Evolutionary conservation across 192 early-diverging fungal species (phyloP), one percentile per base, ranked within the genome.

Genomic region (Lobulomyces angularis): DNA sequence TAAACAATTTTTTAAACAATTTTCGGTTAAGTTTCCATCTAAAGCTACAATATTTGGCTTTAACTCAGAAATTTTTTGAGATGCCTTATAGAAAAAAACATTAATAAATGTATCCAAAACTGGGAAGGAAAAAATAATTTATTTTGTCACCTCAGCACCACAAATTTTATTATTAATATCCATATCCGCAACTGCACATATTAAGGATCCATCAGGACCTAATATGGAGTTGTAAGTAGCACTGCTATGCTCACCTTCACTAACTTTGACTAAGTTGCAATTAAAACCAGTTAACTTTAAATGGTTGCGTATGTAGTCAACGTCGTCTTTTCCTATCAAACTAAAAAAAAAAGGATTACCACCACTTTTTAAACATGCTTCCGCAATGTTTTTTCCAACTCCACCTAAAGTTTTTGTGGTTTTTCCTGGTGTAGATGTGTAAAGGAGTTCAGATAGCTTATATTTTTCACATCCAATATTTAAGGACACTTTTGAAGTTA

Each of bases 151-250:
- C 40, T 55, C 58, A 21, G 18, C 33, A 1, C 39, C 41, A 0
- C 51, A 42, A 21, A 88, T 35, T 12, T 56, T 40, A 9, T 60
- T 67, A 54, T 87, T 84, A 14, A 94, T 77, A 23, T 58, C 62
- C 94, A 98, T 98, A 44, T 98, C 94, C 9, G 90, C 91, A 0
- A 95, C 82, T 2, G 86, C 94, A 6, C 69, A 58, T 0, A 88
- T 11, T 18, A 90, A 53, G 12, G 82, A 67, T 6, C 94, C 94
- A 24, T 71, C 49, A 1, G 60, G 31, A 11, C 61, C 40, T 47
- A 90, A 79, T 9, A 98, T 41, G 2, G 86, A 82, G 37, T 74
- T 90, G 58, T 92, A 93, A n/a, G n/a, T n/a, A n/a, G n/a, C 0
- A 80, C 64, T 0, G 82, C 90, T 0, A 88, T 94, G 9, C 58